Evolutionary conservation across 1,284 basidiomycete species (phyloP).

Genomic region (Thecaphora thlaspeos): DNA sequence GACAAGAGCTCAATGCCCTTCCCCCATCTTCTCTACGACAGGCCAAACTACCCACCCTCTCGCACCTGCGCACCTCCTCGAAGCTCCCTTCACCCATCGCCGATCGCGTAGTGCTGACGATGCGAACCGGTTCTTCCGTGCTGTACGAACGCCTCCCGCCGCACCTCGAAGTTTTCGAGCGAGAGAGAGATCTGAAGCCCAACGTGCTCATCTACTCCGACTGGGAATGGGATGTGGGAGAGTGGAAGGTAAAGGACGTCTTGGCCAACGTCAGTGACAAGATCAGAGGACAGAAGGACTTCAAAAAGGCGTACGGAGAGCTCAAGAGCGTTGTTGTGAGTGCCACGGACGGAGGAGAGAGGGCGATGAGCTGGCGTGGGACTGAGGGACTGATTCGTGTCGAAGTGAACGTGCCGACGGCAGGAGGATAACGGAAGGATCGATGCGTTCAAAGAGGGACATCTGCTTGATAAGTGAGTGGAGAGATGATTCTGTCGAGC

Average conservation of each 20-base stretch:
- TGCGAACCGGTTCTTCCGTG: neutral
- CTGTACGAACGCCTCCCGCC: neutral
- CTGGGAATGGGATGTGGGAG: neutral
- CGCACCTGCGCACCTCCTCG: no score
- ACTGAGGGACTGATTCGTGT: no score
- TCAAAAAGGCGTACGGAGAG: neutral
- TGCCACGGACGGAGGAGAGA: neutral
- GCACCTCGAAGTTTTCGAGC: neutral
- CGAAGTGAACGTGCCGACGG: no score
- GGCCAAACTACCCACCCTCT: no score
- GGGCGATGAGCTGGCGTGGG: neutral
- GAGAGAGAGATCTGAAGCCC: neutral
- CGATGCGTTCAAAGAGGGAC: neutral
- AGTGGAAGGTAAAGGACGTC: neutral
- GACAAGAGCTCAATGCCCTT: no score
- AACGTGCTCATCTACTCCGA: conserved; percentile 2
- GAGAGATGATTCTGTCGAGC: no score
- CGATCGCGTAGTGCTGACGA: neutral
- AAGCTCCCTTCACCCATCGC: no score
- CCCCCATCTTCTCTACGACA: no score
- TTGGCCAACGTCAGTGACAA: neutral
- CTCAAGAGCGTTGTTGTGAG: neutral
- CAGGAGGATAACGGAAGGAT: neutral
- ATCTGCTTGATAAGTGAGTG: neutral
- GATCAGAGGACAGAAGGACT: neutral